Evolutionary conservation across 495 filamentous ascomycete genomes (phyloP), one percentile per base, ranked within the genome.

Genomic region (Penicillium soppii): DNA sequence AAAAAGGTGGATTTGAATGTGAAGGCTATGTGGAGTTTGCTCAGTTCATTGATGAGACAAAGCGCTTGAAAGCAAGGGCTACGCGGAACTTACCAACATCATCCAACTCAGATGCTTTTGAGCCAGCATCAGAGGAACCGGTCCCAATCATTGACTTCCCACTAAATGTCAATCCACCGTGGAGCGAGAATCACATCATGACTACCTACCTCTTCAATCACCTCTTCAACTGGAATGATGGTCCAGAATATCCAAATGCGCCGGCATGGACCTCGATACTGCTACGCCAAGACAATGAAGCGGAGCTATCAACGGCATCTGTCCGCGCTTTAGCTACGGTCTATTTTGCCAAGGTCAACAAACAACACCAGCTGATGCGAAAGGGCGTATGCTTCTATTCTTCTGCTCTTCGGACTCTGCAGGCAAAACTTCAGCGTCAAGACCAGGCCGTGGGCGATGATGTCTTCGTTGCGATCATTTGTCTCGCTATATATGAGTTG

Each of bases 1-100:
- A 43, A n/a, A 66, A 58, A 29, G 50, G 48, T 5, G 49, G 52
- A 2, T 43, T 52, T 6, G 9, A 54, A 10, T 66, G 62, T 39
- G 56, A 50, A 1, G 62, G 62, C 9, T 66, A 66, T 52, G 25
- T 47, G 1, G 33, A 50, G 19, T 58, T 37, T 38, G 26, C 33
- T 3, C 51, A 62, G 8, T 62, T 62, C 25, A 30, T 53, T 1
- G 41, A 62, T 43, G 27, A 52, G 3, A 47, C 48, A 20, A 12
- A 16, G 9, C 39, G 36, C 20, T 23, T 22, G 45, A 29, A 21
- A 17, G 32, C 7, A 26, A 17, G 26, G 7, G 12, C n/a, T 6
- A 9, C 8, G 38, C 15, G 13, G n/a, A 21, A 37, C 13, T 25
- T 32, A 15, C 29, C 38, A 33, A 9, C 22, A 7, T 12, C 36